phyloP scores from a whole-genome alignment of 1,139 yeast genomes.

The Hyphopichia buzzinii region DNA sequence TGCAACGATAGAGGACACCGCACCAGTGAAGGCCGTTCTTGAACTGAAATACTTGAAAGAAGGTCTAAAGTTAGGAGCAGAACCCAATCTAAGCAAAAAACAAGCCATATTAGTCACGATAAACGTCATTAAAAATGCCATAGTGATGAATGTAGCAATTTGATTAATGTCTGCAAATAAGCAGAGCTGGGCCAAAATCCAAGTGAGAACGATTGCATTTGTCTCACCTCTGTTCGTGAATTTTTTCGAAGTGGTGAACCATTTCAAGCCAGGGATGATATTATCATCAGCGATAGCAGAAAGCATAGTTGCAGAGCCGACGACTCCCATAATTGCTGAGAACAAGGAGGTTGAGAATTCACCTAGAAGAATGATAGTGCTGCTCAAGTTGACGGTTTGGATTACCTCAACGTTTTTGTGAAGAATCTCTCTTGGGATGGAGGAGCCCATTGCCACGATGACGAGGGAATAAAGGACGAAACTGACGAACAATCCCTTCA shows the following conservation, averaged over 20 bases:
- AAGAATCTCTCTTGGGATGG: constrained; percentile 76
- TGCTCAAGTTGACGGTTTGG: constrained; percentile 73
- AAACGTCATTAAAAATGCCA: constrained; percentile 96
- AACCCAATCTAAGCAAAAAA: constrained; percentile 77
- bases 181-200: constrained; percentile 79
- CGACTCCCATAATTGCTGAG: constrained; percentile 90
- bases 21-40: constrained; percentile 78
- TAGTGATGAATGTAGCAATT: constrained; percentile 91
- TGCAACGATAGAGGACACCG: constrained; percentile 65
- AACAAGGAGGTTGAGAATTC: constrained; percentile 87
- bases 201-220: constrained; percentile 59
- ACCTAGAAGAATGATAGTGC: constrained; percentile 75
- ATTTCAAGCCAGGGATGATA: constrained; percentile 70
- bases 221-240: constrained; percentile 52
- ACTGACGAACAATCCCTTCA: constrained; percentile 75
- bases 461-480: constrained; percentile 73
- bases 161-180: constrained; percentile 87
- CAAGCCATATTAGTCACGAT: constrained; percentile 93
- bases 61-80: constrained; percentile 97
- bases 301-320: constrained; percentile 87
- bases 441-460: constrained; percentile 71
- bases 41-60: constrained; percentile 85
- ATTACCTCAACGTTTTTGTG: constrained; percentile 78
- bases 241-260: constrained; percentile 53
- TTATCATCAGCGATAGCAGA: constrained; percentile 89